Conservation (phyloP, 257 asterid species). For the Solanum commersonii region DNA sequence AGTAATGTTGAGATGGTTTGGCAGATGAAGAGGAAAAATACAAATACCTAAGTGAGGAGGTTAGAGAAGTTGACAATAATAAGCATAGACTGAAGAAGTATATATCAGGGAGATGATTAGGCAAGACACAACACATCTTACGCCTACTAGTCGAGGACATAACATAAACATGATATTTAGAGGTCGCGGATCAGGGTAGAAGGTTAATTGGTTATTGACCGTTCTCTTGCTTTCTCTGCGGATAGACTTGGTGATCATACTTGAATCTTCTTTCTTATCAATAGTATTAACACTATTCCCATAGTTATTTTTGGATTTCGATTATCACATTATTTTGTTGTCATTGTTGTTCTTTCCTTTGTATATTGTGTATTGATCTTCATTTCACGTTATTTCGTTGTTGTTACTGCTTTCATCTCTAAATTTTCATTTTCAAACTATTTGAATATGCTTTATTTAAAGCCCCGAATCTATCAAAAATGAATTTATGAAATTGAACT, state of each 20-base stretch:
- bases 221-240: background rate
- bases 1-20: background rate
- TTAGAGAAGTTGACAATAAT: background rate
- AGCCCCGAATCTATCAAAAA: background rate
- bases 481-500: background rate
- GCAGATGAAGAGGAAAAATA: too few species aligned
- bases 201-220: too few species aligned
- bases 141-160: background rate
- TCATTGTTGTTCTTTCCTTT: background rate
- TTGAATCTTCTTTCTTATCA: background rate
- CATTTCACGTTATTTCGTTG: too few species aligned
- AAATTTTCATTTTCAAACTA: background rate
- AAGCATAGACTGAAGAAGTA: too few species aligned
- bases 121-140: background rate
- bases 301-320: too few species aligned
- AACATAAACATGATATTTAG: too few species aligned
- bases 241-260: background rate
- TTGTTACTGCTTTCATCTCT: background rate
- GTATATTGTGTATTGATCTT: background rate
- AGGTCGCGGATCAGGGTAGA: too few species aligned
- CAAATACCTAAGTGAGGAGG: background rate
- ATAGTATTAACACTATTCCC: too few species aligned
- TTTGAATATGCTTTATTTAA: too few species aligned
- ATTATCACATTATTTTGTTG: background rate
- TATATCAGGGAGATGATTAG: too few species aligned